phyloP scores from a whole-genome alignment of 352 stramenopile genomes.

The Blastocystis sp. region DNA sequence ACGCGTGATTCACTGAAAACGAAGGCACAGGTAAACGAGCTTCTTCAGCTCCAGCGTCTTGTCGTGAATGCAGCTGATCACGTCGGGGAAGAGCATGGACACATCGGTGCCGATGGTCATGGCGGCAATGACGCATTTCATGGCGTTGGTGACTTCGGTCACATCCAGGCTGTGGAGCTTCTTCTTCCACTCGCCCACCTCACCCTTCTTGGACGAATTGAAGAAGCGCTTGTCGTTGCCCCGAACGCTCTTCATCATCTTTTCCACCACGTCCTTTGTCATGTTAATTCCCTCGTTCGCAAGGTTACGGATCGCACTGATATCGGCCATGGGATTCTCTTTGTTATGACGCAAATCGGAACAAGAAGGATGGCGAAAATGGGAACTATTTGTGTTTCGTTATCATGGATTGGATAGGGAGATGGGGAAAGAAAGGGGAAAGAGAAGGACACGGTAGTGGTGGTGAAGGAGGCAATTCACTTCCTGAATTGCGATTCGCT shows the following conservation, averaged over 20 bases:
- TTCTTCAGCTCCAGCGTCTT: conserved; percentile 88
- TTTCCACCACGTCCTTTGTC: conserved; percentile 54
- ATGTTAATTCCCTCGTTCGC: conserved; percentile 62
- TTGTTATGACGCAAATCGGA: background rate
- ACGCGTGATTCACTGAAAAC: background rate
- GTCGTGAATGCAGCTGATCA: conserved; percentile 95
- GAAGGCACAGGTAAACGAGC: conserved; percentile 92
- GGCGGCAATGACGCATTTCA: conserved; percentile 97
- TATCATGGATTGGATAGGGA: too few relatives aligned
- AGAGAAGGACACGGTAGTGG: background rate
- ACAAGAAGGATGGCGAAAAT: too few relatives aligned
- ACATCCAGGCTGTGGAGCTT: conserved; percentile 92
- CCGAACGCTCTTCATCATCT: conserved; percentile 69
- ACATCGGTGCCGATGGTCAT: conserved; percentile 99
- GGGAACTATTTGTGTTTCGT: too few relatives aligned
- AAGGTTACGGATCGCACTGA: conserved; percentile 60
- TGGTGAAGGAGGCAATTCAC: background rate
- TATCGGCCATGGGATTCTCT: conserved; percentile 14
- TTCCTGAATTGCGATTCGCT: conserved; percentile 1
- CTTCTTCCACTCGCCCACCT: conserved; percentile 93
- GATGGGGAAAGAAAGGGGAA: too few relatives aligned
- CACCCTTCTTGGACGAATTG: conserved; percentile 94
- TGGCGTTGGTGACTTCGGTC: conserved; percentile 94
- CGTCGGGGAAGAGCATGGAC: conserved; percentile 95
- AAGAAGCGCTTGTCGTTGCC: conserved; percentile 96